Conservation (phyloP, 1,284 basidiomycete genomes). For the Gymnopus androsaceus region DNA sequence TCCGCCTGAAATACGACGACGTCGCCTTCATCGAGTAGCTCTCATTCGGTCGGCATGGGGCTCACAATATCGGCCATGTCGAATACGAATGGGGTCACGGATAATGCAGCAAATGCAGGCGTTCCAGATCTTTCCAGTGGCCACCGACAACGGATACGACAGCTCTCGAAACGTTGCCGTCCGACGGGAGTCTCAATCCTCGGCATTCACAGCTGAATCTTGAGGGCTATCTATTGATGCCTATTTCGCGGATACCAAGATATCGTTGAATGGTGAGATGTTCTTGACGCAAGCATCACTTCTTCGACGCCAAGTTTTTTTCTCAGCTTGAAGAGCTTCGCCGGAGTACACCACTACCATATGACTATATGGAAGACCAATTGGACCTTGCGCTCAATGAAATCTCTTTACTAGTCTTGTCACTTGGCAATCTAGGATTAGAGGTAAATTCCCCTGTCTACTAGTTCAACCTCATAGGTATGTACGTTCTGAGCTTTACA, state of each 20-base stretch:
- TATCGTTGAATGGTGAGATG: slow-evolving; percentile 89
- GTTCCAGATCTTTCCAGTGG: slow-evolving; percentile 60
- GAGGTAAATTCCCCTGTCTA: slow-evolving; percentile 90
- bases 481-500: slow-evolving; percentile 12
- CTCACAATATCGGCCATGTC: slow-evolving; percentile 60
- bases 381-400: slow-evolving; percentile 83
- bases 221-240: slow-evolving; percentile 92
- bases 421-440: slow-evolving; percentile 90
- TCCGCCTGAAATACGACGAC: slow-evolving; percentile 47
- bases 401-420: slow-evolving; percentile 88
- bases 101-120: slow-evolving; percentile 38
- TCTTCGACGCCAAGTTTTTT: slow-evolving; percentile 5
- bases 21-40: slow-evolving; percentile 61
- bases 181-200: too few species aligned
- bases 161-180: slow-evolving; percentile 84
- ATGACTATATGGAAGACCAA: slow-evolving; percentile 76
- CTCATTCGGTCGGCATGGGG: slow-evolving; percentile 65
- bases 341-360: slow-evolving; percentile 77
- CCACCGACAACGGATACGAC: slow-evolving; percentile 84
- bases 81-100: slow-evolving; percentile 45
- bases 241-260: slow-evolving; percentile 94
- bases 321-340: slow-evolving; percentile 80
- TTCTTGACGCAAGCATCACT: slow-evolving; percentile 12
- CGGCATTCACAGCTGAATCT: slow-evolving; percentile 95
- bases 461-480: slow-evolving; percentile 97